Conservation (phyloP, 2,329 filamentous ascomycete species). For the Incumbomyces lentus region DNA sequence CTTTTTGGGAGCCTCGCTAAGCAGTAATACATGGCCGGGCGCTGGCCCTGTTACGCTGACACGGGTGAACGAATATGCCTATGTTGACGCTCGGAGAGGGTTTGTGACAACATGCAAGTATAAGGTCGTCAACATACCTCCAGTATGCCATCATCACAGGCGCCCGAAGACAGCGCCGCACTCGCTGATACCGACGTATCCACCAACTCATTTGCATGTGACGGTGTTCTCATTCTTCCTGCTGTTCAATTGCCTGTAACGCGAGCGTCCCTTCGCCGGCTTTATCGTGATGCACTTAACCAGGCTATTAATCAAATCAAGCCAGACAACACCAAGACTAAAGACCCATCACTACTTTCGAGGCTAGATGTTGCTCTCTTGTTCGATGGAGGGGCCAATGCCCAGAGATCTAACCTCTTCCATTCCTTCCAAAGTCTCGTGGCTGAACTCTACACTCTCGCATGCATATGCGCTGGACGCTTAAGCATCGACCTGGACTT, state of each 20-base stretch:
- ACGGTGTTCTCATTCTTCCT: background rate
- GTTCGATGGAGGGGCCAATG: background rate
- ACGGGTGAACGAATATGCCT: too few relatives aligned
- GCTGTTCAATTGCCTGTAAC: background rate
- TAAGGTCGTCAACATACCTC: too few relatives aligned
- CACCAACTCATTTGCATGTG: background rate
- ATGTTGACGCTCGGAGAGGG: too few relatives aligned
- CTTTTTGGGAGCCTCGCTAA: too few relatives aligned
- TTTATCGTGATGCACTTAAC: background rate
- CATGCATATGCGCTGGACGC: conserved; percentile 60
- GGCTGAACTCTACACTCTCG: conserved; percentile 65
- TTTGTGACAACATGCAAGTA: too few relatives aligned
- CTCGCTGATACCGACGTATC: background rate
- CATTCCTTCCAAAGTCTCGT: conserved; percentile 52
- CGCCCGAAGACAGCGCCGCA: background rate
- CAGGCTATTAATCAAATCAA: background rate
- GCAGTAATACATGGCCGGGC: too few relatives aligned
- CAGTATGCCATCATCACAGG: too few relatives aligned
- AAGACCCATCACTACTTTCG: background rate
- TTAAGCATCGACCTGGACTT: conserved; percentile 53
- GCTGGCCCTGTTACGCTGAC: too few relatives aligned
- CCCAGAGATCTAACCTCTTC: conserved; percentile 12
- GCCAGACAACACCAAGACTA: background rate
- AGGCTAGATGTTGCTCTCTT: conserved; percentile 4
- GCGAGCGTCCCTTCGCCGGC: background rate